These are phyloP conservation scores for Penicillium sumatraense DNA, from an alignment of 2,329 filamentous ascomycete species.

Conservation along the genomic window DNA sequence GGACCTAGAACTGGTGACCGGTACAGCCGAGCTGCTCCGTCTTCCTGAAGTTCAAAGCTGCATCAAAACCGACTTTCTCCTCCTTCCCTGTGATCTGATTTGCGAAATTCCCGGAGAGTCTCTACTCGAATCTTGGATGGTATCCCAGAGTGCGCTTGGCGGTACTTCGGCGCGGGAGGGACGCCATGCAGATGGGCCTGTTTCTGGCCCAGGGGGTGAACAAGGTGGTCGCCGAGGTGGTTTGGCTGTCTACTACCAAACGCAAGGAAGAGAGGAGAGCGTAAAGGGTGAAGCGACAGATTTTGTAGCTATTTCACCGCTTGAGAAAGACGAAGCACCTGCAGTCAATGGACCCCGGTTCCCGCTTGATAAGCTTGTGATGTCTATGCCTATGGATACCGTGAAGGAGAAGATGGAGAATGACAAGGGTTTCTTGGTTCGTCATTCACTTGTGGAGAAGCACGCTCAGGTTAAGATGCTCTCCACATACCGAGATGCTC, in stretches of 20 bases:
- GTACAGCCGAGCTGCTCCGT: conserved; percentile 85
- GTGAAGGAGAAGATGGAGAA: conserved; percentile 81
- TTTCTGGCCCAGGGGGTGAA: conserved; percentile 59
- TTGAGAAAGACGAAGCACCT: conserved; percentile 57
- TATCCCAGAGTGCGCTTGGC: conserved; percentile 73
- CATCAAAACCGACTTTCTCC: conserved; percentile 83
- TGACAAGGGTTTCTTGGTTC: conserved; percentile 68
- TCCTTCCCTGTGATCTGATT: conserved; percentile 90
- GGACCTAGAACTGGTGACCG: conserved; percentile 78
- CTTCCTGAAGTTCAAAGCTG: conserved; percentile 79
- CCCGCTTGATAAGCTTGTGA: conserved; percentile 68
- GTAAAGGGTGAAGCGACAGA: conserved; percentile 93
- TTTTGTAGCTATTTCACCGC: conserved; percentile 78
- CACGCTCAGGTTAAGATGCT: conserved; percentile 80
- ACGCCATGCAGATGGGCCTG: conserved; percentile 43
- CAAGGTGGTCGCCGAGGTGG: conserved; percentile 72
- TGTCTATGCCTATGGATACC: conserved; percentile 85
- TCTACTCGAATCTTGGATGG: conserved; percentile 90
- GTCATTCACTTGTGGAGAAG: conserved; percentile 74
- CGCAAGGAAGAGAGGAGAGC: conserved; percentile 70
- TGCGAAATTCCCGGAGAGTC: conserved; percentile 85
- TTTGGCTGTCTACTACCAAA: conserved; percentile 89
- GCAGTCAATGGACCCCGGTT: conserved; percentile 42
- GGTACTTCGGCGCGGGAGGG: conserved; percentile 57
- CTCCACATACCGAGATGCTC: conserved; percentile 84